Evolutionary conservation across 345 rosid species (phyloP).

Genomic region (Draba incana): DNA sequence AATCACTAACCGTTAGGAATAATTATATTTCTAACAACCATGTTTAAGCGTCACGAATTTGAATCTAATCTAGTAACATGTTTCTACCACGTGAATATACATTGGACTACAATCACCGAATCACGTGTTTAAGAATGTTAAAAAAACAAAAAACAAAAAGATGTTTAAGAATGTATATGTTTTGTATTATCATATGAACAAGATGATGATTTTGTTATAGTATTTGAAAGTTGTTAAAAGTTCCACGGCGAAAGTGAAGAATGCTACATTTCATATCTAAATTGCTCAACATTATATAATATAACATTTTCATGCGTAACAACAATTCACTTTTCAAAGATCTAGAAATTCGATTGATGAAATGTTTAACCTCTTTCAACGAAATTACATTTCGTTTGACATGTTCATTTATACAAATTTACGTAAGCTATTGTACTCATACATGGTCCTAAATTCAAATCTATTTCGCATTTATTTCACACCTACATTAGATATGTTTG

Average conservation of each 20-base stretch:
- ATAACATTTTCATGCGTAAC: constrained; percentile 2
- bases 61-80: background rate
- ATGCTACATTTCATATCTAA: constrained; percentile 8
- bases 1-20: background rate
- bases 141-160: background rate
- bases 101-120: background rate
- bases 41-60: background rate
- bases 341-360: constrained; percentile 8
- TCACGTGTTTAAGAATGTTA: constrained; percentile 2
- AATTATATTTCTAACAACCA: background rate
- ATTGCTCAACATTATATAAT: constrained; percentile 6
- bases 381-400: constrained; percentile 8
- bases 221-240: background rate
- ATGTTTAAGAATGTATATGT: background rate
- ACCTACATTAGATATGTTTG: constrained; percentile 22
- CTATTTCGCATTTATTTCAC: constrained; percentile 23
- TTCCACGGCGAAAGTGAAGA: background rate
- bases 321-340: constrained; percentile 7
- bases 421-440: constrained; percentile 4
- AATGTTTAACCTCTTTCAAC: constrained; percentile 9
- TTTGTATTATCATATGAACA: background rate
- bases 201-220: background rate
- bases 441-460: constrained; percentile 1
- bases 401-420: constrained; percentile 8
- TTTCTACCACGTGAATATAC: background rate